phyloP scores from a whole-genome alignment of 2,329 filamentous ascomycete genomes.

The Aureobasidium zeae region DNA sequence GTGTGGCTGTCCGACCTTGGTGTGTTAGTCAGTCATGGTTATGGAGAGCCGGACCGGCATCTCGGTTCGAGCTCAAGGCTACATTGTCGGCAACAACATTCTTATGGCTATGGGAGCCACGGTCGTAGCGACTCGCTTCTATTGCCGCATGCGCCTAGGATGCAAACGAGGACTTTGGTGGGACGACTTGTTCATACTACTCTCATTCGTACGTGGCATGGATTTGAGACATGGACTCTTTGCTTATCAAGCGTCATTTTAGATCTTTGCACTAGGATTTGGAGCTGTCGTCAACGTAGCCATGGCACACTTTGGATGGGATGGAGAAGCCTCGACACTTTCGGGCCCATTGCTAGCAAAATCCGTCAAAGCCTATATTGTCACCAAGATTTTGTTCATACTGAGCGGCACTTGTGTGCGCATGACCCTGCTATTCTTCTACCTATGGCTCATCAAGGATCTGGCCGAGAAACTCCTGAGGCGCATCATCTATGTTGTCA shows the following conservation, averaged over 20 bases:
- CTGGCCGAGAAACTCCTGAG: conserved; percentile 31
- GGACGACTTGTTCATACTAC: conserved; percentile 35
- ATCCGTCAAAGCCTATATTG: conserved; percentile 33
- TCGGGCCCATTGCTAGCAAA: conserved; percentile 21
- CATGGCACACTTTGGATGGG: conserved; percentile 34
- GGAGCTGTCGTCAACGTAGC: conserved; percentile 33
- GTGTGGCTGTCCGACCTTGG: conserved; percentile 1
- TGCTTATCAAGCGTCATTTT: background rate
- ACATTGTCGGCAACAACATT: conserved; percentile 11
- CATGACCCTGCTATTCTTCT: conserved; percentile 38
- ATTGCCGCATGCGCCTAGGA: conserved; percentile 3
- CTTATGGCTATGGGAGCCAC: conserved; percentile 1
- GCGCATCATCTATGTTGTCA: conserved; percentile 32
- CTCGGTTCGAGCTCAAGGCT: conserved; percentile 11
- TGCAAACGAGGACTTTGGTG: conserved; percentile 13
- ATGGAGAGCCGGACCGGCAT: background rate
- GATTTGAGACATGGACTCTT: conserved; percentile 3
- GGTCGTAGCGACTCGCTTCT: conserved; percentile 2
- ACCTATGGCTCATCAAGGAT: conserved; percentile 37
- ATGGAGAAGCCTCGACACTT: conserved; percentile 36
- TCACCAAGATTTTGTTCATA: conserved; percentile 35
- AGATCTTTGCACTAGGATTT: conserved; percentile 33
- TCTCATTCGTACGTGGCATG: conserved; percentile 29
- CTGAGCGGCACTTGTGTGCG: conserved; percentile 36
- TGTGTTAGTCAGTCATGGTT: background rate